Evolutionary conservation across 2,329 filamentous ascomycete genomes (phyloP), one percentile per base, ranked within the genome.

Genomic region (Amesomyces nigricolor): DNA sequence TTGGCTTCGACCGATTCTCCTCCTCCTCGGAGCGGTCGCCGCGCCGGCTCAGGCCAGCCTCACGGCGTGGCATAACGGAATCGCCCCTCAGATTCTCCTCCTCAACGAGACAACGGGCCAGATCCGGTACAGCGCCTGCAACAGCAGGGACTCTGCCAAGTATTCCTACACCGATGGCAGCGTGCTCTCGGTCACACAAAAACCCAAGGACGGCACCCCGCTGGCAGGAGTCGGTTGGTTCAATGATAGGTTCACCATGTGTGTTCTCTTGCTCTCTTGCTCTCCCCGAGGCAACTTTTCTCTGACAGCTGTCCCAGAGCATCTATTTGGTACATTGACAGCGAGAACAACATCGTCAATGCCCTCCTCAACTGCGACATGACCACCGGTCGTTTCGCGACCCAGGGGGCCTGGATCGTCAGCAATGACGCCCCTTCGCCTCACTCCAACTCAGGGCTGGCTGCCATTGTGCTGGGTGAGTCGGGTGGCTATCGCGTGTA

Each of bases 121-220:
- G 11, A 67, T 73, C 50, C 66, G 64, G 35, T 70, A 74, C 61
- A 73, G 67, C 55, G 61, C 62, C 30, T 70, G 72, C 62, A 71
- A 68, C 56, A 64, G 65, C 42, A 61, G 66, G 35, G 57, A 60
- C 51, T 64, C 63, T 11, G 67, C 71, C 1, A 61, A 66, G 22
- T 69, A 72, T 46, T 70, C 71, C n/a, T 60, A 65, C 52, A 68
- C 70, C 52, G 64, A 62, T n/a, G 63, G 60, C 17, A 65, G 67
- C 54, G 50, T 61, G 1, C 63, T 71, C n/a, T 60, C 64, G 17
- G 59, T 66, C 26, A 45, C 42, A 2, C 59, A 63, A 40, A 61
- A 54, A 26, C 68, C 72, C 8, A 70, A 67, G 54, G 66, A 62
- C 13, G 68, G 67, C 17, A 70, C 71, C 14, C 62, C 69, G 9